Evolutionary conservation across 225 moss, liverwort and hornwort genomes (phyloP).

Genomic region (Ulota crispa): DNA sequence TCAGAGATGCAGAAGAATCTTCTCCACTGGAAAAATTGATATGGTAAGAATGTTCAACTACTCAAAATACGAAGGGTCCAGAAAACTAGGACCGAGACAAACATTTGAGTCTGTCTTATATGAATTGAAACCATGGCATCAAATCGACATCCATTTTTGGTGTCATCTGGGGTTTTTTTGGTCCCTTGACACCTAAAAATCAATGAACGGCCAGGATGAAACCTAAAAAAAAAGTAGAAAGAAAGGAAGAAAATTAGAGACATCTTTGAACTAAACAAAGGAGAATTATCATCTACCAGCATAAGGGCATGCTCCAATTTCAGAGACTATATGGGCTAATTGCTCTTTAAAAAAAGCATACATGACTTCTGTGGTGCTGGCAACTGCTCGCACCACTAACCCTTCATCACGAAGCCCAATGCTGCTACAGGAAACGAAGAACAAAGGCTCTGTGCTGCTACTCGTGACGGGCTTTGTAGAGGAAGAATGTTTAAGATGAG

Average conservation of each 20-base stretch:
- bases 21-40: background rate
- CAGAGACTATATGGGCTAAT: conserved; percentile 54
- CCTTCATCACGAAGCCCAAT: conserved; percentile 72
- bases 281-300: conserved; percentile 49
- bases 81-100: background rate
- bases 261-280: too few relatives aligned
- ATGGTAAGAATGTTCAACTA: background rate
- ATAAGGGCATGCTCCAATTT: conserved; percentile 79
- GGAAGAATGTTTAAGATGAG: conserved; percentile 29
- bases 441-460: conserved; percentile 26
- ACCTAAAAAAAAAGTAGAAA: too few relatives aligned
- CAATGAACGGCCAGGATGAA: too few relatives aligned
- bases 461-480: conserved; percentile 8
- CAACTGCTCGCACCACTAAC: conserved; percentile 76
- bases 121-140: background rate
- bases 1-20: background rate
- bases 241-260: too few relatives aligned
- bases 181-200: too few relatives aligned
- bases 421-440: conserved; percentile 75
- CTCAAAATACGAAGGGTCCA: background rate
- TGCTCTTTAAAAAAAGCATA: conserved; percentile 78
- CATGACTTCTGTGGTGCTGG: conserved; percentile 63
- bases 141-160: background rate
- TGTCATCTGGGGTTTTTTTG: too few relatives aligned
- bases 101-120: background rate